Evolutionary conservation across 2,329 filamentous ascomycete species (phyloP), one percentile per base, ranked within the genome.

Genomic region (Daldinia eschscholtzii): DNA sequence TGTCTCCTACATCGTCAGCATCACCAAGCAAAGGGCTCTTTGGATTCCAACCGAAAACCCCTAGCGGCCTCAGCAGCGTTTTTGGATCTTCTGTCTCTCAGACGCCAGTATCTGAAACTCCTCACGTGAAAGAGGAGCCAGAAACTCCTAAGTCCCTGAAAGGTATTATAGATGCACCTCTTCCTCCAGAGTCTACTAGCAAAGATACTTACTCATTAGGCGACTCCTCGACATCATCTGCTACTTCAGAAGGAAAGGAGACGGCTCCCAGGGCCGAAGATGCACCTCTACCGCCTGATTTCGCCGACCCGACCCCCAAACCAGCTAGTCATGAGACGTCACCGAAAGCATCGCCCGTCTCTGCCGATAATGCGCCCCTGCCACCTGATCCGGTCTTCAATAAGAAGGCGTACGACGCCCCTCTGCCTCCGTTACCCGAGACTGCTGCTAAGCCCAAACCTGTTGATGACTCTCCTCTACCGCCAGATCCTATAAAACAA

Each of bases 121-220:
- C 80, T 3, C 80, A 81, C 66, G 76, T 79, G 55, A 84, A 83
- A 70, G 77, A 78, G 39, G 78, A 80, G 41, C 72, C 76, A 26
- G 76, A 78, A 77, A 63, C 80, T 80, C 66, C 78, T 74, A 70
- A 75, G 70, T 65, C 68, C 4, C 55, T 76, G n/a, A 72, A 73
- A 10, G 69, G 70, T 57, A 72, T 77, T 23, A 70, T 77, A 57
- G 76, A 79, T 65, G 74, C 73, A 35, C 86, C 87, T 64, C 78
- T 88, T 4, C 86, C 87, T 37, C 86, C 87, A 23, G 86, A 88
- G 68, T 79, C 85, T 64, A 87, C 82, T 61, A 89, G 86, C 81
- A 87, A 85, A 80, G 77, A 79, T 65, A 76, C 80, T 57, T 88
- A 83, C 73, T 79, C 81, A 57, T 71, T 86, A 42, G 85, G 83